Base-by-base conservation (phyloP, 208 protist genomes). In the Trypanosoma cruzi region DNA sequence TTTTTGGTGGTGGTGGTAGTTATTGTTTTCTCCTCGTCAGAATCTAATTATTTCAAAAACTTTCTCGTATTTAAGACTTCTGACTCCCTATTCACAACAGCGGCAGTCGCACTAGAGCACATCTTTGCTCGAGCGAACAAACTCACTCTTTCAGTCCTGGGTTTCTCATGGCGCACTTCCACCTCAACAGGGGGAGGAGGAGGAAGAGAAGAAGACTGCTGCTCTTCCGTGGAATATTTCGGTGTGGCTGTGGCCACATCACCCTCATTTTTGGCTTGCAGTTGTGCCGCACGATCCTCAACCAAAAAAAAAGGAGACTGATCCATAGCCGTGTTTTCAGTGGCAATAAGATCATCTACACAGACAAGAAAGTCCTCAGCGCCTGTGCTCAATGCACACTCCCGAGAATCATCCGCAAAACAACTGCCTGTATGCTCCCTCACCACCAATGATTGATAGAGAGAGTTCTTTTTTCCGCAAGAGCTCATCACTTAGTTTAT, bases 51-150 rank as follows among this genome's bases (percentile, higher is more conserved):
- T 11, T 52, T 61, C 13, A 36, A 53, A 54, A 74, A 68, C 53
- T 55, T 74, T 34, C 52, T 60, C 24, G 49, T 59, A 8, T 67
- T 26, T 1, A 77, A 24, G 22, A 24, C 26, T 34, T 77, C 71
- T 46, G 11, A 28, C 4, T 66, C 29, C 8, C 1, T 46, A n/a
- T 34, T 53, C 31, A n/a, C 64, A 14, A 3, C 7, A 32, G 36
- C 0, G 24, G 16, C 31, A 18, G 42, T 10, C 18, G 14, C 50
- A 49, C 48, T 40, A 11, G 64, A 60, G 16, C 63, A 61, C 22
- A 73, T 52, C 37, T 81, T 77, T 10, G 77, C 77, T 22, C 68
- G 65, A 40, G 70, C 71, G 62, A 81, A 81, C 46, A 71, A 52
- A 64, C 77, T 77, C 40, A 77, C 52, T 54, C 77, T 81, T 32